Evolutionary conservation across 208 protist genomes (phyloP).

Genomic region (Trypanosoma platydactyli): DNA sequence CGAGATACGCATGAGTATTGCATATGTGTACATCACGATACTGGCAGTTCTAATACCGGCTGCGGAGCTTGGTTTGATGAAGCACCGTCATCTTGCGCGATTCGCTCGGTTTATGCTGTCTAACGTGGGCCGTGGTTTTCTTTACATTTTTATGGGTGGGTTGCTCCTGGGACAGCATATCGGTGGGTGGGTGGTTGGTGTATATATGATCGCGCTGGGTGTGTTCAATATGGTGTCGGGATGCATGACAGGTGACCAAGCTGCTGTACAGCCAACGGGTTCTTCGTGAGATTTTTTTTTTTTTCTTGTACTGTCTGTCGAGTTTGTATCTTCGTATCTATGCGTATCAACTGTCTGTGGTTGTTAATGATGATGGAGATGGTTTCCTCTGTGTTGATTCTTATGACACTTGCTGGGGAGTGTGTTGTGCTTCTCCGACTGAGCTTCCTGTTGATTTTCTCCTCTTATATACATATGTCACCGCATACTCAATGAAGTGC

Average conservation of each 20-base stretch:
- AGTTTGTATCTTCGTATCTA: too few relatives aligned
- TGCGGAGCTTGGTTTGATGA: constrained; percentile 60
- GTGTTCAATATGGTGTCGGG: constrained; percentile 44
- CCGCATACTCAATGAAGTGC: background rate
- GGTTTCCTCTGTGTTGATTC: too few relatives aligned
- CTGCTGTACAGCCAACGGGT: constrained; percentile 1
- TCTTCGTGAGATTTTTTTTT: background rate
- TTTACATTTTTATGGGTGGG: constrained; percentile 79
- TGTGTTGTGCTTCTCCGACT: background rate
- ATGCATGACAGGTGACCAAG: constrained; percentile 27
- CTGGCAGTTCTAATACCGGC: constrained; percentile 59
- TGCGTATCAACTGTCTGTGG: too few relatives aligned
- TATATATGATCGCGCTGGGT: constrained; percentile 55
- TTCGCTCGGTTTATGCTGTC: constrained; percentile 57
- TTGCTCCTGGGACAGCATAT: constrained; percentile 49
- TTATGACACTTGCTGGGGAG: too few relatives aligned
- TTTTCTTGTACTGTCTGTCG: too few relatives aligned
- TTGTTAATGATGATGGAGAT: too few relatives aligned
- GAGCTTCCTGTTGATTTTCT: background rate
- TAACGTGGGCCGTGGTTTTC: constrained; percentile 55
- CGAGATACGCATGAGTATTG: constrained; percentile 36
- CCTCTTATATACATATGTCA: background rate
- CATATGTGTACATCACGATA: constrained; percentile 47
- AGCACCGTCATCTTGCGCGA: constrained; percentile 37
- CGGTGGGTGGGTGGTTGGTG: constrained; percentile 59